Evolutionary conservation across 2,329 filamentous ascomycete genomes (phyloP).

Genomic region (Blumeriella jaapii): DNA sequence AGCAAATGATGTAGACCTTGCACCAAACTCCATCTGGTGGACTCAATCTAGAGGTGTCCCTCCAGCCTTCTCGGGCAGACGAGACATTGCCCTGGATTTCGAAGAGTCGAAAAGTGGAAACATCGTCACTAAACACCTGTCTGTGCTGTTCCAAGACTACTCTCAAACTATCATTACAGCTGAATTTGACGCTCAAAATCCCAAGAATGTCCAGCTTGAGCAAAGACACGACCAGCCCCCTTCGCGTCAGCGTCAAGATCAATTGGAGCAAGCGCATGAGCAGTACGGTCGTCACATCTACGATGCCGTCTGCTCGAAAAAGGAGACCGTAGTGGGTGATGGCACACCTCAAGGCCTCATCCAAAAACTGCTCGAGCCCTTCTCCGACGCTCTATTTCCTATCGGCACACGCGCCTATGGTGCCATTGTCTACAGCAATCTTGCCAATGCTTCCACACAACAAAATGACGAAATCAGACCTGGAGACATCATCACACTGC

Average conservation of each 20-base stretch:
- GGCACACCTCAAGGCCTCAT: conserved; percentile 70
- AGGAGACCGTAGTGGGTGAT: conserved; percentile 73
- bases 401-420: conserved; percentile 86
- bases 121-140: conserved; percentile 69
- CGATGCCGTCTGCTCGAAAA: conserved; percentile 56
- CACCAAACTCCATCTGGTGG: conserved; percentile 73
- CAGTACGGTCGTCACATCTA: conserved; percentile 71
- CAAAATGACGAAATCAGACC: conserved; percentile 87
- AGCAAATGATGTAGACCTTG: conserved; percentile 76
- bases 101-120: conserved; percentile 70
- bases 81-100: conserved; percentile 71
- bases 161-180: conserved; percentile 84
- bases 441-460: conserved; percentile 84
- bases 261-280: conserved; percentile 78
- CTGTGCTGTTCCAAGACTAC: conserved; percentile 89
- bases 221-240: conserved; percentile 83
- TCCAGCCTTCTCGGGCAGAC: conserved; percentile 68
- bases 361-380: conserved; percentile 64
- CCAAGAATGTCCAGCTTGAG: conserved; percentile 61
- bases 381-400: conserved; percentile 64
- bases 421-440: conserved; percentile 84
- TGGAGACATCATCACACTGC: conserved; percentile 85
- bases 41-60: conserved; percentile 67
- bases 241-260: conserved; percentile 72
- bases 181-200: conserved; percentile 64